A percentile compares a stretch with the other conserved stretches of the same genome.
Conservation (phyloP, 192 early-diverging fungal species). For the Coemansia aciculifera region DNA sequence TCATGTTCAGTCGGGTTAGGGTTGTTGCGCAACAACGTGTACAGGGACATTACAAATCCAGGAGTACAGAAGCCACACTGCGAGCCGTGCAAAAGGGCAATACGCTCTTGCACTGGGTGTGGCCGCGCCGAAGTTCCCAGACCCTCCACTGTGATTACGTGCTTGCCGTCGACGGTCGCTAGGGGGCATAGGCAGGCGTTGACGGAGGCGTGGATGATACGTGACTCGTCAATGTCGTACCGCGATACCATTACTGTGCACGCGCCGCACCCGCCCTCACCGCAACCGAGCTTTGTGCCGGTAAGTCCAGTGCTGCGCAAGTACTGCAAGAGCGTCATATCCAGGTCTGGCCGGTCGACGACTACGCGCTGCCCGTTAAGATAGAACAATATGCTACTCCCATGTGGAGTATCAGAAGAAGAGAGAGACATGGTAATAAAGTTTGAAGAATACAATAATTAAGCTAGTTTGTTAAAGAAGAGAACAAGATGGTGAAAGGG, state of each 20-base stretch:
- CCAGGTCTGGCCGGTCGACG: constrained; percentile 62
- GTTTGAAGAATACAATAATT: background rate
- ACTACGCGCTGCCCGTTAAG: constrained; percentile 61
- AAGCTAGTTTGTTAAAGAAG: background rate
- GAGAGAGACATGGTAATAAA: background rate
- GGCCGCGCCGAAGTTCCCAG: constrained; percentile 67
- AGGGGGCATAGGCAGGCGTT: constrained; percentile 79
- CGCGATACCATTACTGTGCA: constrained; percentile 79
- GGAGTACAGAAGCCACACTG: constrained; percentile 94
- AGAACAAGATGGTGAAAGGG: background rate
- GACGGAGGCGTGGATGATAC: constrained; percentile 51
- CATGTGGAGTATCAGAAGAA: background rate
- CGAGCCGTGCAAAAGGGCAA: constrained; percentile 72
- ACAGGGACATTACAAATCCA: constrained; percentile 88
- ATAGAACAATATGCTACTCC: constrained; percentile 55
- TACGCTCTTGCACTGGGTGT: constrained; percentile 76
- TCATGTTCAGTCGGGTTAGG: constrained; percentile 64
- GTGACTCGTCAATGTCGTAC: constrained; percentile 51
- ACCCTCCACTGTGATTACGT: constrained; percentile 82
- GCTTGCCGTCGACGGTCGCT: constrained; percentile 73
- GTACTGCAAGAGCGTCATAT: constrained; percentile 67
- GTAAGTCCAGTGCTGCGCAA: constrained; percentile 66
- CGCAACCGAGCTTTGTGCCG: constrained; percentile 82
- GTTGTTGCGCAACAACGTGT: constrained; percentile 77
- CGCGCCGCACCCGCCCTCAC: constrained; percentile 74